Conservation (phyloP, 1,284 basidiomycete genomes). For the Neonothopanus nambi region DNA sequence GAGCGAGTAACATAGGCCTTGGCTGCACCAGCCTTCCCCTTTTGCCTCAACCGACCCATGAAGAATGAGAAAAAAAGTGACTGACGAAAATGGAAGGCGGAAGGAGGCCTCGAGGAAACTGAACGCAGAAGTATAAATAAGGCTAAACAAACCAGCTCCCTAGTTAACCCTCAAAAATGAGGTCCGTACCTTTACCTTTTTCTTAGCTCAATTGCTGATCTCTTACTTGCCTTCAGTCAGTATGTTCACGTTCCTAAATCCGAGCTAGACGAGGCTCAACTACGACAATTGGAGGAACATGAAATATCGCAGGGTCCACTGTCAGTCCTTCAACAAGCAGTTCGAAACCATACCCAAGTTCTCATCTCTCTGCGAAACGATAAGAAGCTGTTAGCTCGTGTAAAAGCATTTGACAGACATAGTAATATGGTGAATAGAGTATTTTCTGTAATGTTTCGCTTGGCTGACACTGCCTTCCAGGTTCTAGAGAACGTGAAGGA, state of each 20-base stretch:
- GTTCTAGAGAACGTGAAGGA: slow-evolving; percentile 97
- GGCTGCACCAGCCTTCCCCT: slow-evolving; percentile 90
- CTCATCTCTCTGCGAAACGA: slow-evolving; percentile 98
- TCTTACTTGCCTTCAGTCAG: slow-evolving; percentile 60
- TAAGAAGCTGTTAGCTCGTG: slow-evolving; percentile 96
- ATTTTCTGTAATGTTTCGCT: not conserved
- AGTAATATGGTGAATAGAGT: slow-evolving; percentile 88
- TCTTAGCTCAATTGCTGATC: slow-evolving; percentile 11
- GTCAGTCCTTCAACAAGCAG: slow-evolving; percentile 97
- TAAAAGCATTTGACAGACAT: slow-evolving; percentile 99
- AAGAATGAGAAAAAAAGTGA: not conserved
- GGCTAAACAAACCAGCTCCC: slow-evolving; percentile 5
- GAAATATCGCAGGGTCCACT: slow-evolving; percentile 97
- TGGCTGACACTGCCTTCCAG: slow-evolving; percentile 37
- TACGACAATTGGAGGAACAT: slow-evolving; percentile 94
- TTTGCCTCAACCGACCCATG: slow-evolving; percentile 90
- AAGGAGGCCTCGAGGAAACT: not conserved
- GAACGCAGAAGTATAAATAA: slow-evolving; percentile 4
- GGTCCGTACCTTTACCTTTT: slow-evolving; percentile 10
- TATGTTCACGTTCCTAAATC: slow-evolving; percentile 97
- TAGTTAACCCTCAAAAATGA: slow-evolving; percentile 17
- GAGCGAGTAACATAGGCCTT: slow-evolving; percentile 96
- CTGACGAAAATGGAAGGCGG: slow-evolving; percentile 17
- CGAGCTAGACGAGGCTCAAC: slow-evolving; percentile 95
- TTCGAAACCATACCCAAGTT: slow-evolving; percentile 97